Conservation (phyloP, 2,329 filamentous ascomycete species). For the Whalleya microplaca region DNA sequence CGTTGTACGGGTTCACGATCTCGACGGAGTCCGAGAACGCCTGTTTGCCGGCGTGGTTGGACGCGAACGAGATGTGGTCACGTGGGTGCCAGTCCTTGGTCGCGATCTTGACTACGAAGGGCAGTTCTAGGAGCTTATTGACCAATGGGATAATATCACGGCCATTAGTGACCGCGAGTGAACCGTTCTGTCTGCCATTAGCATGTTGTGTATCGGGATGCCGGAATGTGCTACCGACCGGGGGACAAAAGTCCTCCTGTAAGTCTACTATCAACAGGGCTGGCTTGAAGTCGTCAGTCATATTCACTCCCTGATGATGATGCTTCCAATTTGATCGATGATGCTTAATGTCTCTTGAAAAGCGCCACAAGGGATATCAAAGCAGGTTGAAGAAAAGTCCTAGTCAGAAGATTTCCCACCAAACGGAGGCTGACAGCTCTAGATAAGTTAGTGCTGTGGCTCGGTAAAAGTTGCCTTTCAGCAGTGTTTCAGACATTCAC, state of each 20-base stretch:
- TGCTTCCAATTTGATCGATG: not conserved
- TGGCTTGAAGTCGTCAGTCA: constrained; percentile 45
- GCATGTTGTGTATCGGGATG: constrained; percentile 2
- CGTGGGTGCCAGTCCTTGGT: constrained; percentile 92
- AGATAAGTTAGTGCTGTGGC: not conserved
- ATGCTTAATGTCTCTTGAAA: not conserved
- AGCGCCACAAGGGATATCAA: not conserved
- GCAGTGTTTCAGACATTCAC: not conserved
- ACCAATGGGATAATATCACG: constrained; percentile 71
- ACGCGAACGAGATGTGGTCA: constrained; percentile 86
- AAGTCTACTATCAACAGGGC: constrained; percentile 78
- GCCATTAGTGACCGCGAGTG: constrained; percentile 79
- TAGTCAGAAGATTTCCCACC: not conserved
- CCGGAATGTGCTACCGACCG: constrained; percentile 57
- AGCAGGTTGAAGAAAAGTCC: not conserved
- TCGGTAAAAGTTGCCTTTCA: not conserved
- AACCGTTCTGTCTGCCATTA: constrained; percentile 64
- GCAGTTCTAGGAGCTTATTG: constrained; percentile 74
- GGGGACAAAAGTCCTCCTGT: constrained; percentile 94
- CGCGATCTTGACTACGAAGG: constrained; percentile 75
- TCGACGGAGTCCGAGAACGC: constrained; percentile 69
- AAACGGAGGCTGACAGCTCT: not conserved
- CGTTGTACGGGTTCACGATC: constrained; percentile 69
- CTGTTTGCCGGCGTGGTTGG: constrained; percentile 70
- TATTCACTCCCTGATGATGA: constrained; percentile 5